phyloP scores from a whole-genome alignment of 2,329 filamentous ascomycete genomes.

The Huntiella abstrusa region DNA sequence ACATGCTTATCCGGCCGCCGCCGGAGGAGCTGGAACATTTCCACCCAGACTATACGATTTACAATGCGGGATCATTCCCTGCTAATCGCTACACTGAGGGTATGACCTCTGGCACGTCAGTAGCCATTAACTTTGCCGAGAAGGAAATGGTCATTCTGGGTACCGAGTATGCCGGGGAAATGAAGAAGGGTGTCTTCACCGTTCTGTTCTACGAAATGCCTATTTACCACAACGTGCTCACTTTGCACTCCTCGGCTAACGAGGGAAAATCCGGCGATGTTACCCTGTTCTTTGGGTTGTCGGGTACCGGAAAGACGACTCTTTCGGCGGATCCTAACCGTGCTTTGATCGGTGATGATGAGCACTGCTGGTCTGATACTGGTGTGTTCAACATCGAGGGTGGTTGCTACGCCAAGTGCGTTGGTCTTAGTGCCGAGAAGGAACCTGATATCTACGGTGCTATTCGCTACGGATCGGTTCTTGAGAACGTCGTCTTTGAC shows the following conservation, averaged over 20 bases:
- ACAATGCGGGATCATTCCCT: conserved; percentile 97
- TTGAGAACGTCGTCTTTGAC: conserved; percentile 98
- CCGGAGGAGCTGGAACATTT: conserved; percentile 89
- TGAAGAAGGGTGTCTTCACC: conserved; percentile 98
- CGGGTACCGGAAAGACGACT: conserved; percentile 96
- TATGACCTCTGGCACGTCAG: conserved; percentile 96
- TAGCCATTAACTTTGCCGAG: conserved; percentile 96
- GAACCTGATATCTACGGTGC: conserved; percentile 95
- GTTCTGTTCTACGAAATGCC: conserved; percentile 99
- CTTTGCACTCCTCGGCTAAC: conserved; percentile 95
- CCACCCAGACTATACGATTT: conserved; percentile 98
- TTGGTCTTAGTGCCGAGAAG: conserved; percentile 94
- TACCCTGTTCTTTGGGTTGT: conserved; percentile 97
- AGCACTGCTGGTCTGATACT: conserved; percentile 97
- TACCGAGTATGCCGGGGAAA: conserved; percentile 93
- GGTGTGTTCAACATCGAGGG: conserved; percentile 99
- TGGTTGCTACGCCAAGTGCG: conserved; percentile 97
- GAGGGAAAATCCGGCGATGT: conserved; percentile 89
- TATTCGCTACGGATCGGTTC: conserved; percentile 89
- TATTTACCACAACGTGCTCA: conserved; percentile 97
- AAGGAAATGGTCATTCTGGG: conserved; percentile 99
- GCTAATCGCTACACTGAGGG: conserved; percentile 95
- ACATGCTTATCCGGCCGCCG: conserved; percentile 95
- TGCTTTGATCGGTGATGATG: conserved; percentile 89
- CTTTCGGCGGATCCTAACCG: conserved; percentile 94